These are phyloP conservation scores for Podospora appendiculata DNA, from an alignment of 495 filamentous ascomycete species.

Conservation along the genomic window DNA sequence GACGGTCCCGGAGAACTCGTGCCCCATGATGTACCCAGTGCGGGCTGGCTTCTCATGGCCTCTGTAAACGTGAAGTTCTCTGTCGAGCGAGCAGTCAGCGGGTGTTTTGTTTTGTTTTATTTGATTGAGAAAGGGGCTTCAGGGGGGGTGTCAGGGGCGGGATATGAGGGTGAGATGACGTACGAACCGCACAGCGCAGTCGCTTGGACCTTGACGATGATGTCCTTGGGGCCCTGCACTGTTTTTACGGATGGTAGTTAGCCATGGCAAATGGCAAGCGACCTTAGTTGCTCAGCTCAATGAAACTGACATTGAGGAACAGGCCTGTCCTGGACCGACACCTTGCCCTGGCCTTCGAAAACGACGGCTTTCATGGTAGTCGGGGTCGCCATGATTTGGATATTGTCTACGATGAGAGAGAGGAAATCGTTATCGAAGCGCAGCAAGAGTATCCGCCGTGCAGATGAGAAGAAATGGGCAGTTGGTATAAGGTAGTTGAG, in stretches of 20 bases:
- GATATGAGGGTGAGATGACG: conserved; percentile 24
- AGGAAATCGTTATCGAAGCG: too few species aligned
- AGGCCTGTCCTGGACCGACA: conserved; percentile 57
- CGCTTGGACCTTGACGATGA: conserved; percentile 77
- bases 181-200: conserved; percentile 90
- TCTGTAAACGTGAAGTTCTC: conserved; percentile 85
- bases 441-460: too few species aligned
- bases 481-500: too few species aligned
- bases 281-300: not conserved
- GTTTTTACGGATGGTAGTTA: conserved; percentile 12
- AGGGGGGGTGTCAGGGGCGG: conserved; percentile 1
- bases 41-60: conserved; percentile 56
- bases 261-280: not conserved
- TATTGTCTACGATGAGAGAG: too few species aligned
- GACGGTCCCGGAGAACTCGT: conserved; percentile 78
- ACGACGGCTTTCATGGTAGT: conserved; percentile 61
- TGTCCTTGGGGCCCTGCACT: conserved; percentile 65
- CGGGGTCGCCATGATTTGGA: too few species aligned
- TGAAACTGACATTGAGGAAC: conserved; percentile 42
- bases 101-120: not conserved
- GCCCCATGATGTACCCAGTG: conserved; percentile 51
- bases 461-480: too few species aligned
- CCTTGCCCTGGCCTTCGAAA: conserved; percentile 56
- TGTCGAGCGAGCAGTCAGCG: conserved; percentile 21
- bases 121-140: not conserved